Percentiles rank a stretch among this genome's conserved stretches.
phyloP scores from a whole-genome alignment of 129 eudicot genomes.

The Saussurea involucrata region DNA sequence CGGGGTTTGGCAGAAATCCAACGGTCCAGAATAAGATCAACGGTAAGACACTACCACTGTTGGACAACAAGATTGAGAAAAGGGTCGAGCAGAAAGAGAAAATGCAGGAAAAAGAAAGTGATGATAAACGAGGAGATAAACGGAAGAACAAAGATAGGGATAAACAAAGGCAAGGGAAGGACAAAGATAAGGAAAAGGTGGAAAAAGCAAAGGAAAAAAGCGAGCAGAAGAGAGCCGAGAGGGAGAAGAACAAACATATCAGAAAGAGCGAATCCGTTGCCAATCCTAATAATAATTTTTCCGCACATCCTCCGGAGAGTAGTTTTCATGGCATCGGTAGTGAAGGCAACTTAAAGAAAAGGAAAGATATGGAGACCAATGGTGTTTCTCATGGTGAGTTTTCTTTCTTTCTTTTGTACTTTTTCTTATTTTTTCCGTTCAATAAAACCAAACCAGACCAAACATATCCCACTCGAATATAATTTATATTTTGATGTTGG shows the following conservation, averaged over 20 bases:
- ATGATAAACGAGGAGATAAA: conserved; percentile 43
- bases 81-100: conserved; percentile 42
- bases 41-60: conserved; percentile 27
- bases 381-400: conserved; percentile 69
- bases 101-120: conserved; percentile 38
- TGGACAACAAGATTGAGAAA: conserved; percentile 30
- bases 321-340: conserved; percentile 20
- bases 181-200: conserved; percentile 32
- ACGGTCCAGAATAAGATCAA: conserved; percentile 30
- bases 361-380: conserved; percentile 58
- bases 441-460: background rate
- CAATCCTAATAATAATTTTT: conserved; percentile 17
- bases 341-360: conserved; percentile 46
- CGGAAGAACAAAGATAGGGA: conserved; percentile 44
- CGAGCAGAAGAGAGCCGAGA: conserved; percentile 34
- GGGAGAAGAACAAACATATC: conserved; percentile 27
- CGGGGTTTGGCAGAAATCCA: conserved; percentile 22
- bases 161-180: conserved; percentile 41
- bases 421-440: background rate
- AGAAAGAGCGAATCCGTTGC: conserved; percentile 28
- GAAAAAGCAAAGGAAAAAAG: conserved; percentile 39
- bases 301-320: conserved; percentile 18
- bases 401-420: conserved; percentile 3
- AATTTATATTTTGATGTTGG: background rate
- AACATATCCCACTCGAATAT: background rate